Percentiles rank a stretch among this genome's conserved stretches.
Evolutionary conservation across 768 basidiomycete genomes (phyloP).

Genomic region (Lactarius evosmus): DNA sequence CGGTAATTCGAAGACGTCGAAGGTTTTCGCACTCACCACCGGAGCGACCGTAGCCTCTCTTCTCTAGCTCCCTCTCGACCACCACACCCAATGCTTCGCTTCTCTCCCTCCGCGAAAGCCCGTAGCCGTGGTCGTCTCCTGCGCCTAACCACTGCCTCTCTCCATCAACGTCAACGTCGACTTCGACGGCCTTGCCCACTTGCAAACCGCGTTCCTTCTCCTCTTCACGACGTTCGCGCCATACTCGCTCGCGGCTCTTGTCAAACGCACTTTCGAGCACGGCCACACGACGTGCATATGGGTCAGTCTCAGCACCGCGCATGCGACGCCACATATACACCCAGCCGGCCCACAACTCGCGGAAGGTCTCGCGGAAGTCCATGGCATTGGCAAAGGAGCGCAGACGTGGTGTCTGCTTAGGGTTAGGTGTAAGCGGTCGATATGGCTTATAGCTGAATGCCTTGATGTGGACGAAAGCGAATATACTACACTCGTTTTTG

Average conservation of each 20-base stretch:
- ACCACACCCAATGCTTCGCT: slow-evolving; percentile 53
- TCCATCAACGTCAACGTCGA: slow-evolving; percentile 40
- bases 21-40: slow-evolving; percentile 17
- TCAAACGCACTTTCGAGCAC: slow-evolving; percentile 37
- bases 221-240: slow-evolving; percentile 13
- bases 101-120: slow-evolving; percentile 43
- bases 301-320: slow-evolving; percentile 53
- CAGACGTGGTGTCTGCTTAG: slow-evolving; percentile 49
- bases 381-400: slow-evolving; percentile 60
- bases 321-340: slow-evolving; percentile 56
- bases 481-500: slow-evolving; percentile 44
- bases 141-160: slow-evolving; percentile 53
- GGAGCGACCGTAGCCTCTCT: slow-evolving; percentile 29
- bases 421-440: slow-evolving; percentile 34
- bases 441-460: slow-evolving; percentile 73
- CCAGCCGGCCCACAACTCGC: slow-evolving; percentile 56
- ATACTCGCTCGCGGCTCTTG: slow-evolving; percentile 30
- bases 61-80: slow-evolving; percentile 52
- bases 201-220: slow-evolving; percentile 13
- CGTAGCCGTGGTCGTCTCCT: slow-evolving; percentile 47
- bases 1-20: not conserved
- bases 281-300: slow-evolving; percentile 43
- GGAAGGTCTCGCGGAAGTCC: slow-evolving; percentile 65
- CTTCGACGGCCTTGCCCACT: slow-evolving; percentile 11
- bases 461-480: slow-evolving; percentile 66